phyloP scores from a whole-genome alignment of 352 stramenopile genomes.

The Globisporangium yorkense region DNA sequence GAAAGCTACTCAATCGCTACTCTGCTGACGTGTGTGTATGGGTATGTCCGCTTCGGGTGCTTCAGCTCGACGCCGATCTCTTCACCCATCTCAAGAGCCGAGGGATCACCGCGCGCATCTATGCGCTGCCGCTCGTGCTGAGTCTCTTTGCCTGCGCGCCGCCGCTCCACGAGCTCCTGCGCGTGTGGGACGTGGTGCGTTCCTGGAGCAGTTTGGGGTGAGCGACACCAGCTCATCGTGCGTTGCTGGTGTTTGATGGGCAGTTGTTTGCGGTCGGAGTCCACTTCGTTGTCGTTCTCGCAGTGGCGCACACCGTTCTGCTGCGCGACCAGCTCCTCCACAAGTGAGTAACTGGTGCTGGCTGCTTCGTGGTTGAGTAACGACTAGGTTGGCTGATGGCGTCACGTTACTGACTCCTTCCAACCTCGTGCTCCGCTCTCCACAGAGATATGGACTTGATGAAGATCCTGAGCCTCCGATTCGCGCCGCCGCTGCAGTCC shows the following conservation, averaged over 20 bases:
- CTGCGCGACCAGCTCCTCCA: slow-evolving; percentile 79
- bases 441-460: slow-evolving; percentile 81
- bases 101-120: slow-evolving; percentile 82
- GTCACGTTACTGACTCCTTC: neutral
- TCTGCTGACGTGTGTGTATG: neutral
- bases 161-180: slow-evolving; percentile 81
- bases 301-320: slow-evolving; percentile 83
- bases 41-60: neutral
- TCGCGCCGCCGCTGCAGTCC: slow-evolving; percentile 70
- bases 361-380: neutral
- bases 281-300: slow-evolving; percentile 89
- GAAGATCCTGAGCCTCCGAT: slow-evolving; percentile 85
- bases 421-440: neutral
- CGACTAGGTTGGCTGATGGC: neutral
- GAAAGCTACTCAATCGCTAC: no score
- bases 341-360: slow-evolving; percentile 30
- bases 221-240: neutral
- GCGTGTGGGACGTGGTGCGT: slow-evolving; percentile 88
- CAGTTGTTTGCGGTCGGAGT: slow-evolving; percentile 88
- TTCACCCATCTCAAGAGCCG: slow-evolving; percentile 69
- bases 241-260: neutral
- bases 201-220: no score
- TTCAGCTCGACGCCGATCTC: slow-evolving; percentile 64
- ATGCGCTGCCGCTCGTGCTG: slow-evolving; percentile 83
- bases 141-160: slow-evolving; percentile 89